phyloP scores from a whole-genome alignment of 2,329 filamentous ascomycete genomes.

The Truncatella angustata region DNA sequence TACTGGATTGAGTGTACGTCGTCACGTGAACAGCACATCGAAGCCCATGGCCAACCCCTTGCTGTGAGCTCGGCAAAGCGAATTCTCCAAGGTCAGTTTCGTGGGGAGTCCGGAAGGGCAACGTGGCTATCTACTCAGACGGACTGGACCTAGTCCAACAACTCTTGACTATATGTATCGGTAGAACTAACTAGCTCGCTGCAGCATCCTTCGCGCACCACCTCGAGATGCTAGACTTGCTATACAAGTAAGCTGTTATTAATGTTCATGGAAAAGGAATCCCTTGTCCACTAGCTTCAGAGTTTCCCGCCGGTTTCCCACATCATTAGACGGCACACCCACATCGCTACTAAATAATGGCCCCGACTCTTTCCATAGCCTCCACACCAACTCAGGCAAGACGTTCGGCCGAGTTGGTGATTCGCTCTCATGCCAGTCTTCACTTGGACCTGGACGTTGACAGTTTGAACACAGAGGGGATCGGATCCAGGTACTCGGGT shows the following conservation, averaged over 20 bases:
- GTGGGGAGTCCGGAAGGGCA: too few species aligned
- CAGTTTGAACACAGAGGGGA: background rate
- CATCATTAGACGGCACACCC: background rate
- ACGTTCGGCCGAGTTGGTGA: constrained; percentile 6
- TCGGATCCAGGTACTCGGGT: background rate
- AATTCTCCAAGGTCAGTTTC: too few species aligned
- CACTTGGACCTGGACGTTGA: background rate
- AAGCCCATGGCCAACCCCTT: background rate
- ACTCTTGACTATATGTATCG: too few species aligned
- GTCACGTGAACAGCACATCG: background rate
- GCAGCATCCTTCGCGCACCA: too few species aligned
- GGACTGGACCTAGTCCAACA: too few species aligned
- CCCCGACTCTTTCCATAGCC: background rate
- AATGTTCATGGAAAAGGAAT: too few species aligned
- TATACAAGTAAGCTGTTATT: too few species aligned
- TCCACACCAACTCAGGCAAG: background rate
- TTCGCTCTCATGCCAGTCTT: constrained; percentile 6
- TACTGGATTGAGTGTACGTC: background rate
- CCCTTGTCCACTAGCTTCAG: background rate
- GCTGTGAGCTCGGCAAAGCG: too few species aligned
- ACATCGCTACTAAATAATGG: constrained; percentile 8
- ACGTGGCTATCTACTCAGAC: too few species aligned
- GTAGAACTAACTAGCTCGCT: too few species aligned
- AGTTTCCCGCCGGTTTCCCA: constrained; percentile 4
- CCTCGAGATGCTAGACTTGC: too few species aligned